Evolutionary conservation across 192 early-diverging fungal species (phyloP).

Genomic region (Linnemannia hyalina): DNA sequence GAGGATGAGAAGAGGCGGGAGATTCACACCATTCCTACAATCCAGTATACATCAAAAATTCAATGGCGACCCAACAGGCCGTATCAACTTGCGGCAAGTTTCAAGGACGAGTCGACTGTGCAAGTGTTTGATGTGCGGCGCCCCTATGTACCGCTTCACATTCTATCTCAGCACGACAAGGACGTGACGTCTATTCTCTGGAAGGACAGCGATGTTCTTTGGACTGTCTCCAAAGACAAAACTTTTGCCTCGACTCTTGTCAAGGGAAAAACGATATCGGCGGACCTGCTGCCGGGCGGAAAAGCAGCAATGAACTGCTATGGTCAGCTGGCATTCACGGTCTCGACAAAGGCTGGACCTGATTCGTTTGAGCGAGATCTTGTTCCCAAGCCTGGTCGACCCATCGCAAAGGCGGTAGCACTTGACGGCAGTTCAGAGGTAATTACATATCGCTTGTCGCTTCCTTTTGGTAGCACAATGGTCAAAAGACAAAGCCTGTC

Average conservation of each 20-base stretch:
- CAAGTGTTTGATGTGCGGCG: conserved; percentile 81
- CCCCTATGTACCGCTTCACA: conserved; percentile 75
- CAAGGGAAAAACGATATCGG: conserved; percentile 58
- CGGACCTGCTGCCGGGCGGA: conserved; percentile 63
- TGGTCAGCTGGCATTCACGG: conserved; percentile 75
- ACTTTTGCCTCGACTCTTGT: conserved; percentile 75
- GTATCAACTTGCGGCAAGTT: conserved; percentile 78
- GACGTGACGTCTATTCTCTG: conserved; percentile 82
- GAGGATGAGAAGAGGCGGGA: conserved; percentile 71
- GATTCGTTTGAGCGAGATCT: conserved; percentile 50
- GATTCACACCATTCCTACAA: conserved; percentile 73
- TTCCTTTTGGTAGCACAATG: neutral
- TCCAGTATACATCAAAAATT: conserved; percentile 74
- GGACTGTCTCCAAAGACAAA: conserved; percentile 85
- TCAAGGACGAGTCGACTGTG: conserved; percentile 72
- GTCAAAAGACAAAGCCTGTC: too few species aligned
- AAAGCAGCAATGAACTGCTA: conserved; percentile 74
- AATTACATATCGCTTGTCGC: neutral
- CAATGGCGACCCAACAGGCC: conserved; percentile 79
- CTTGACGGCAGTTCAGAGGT: conserved; percentile 56
- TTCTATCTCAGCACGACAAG: conserved; percentile 77
- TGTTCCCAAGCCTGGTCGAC: conserved; percentile 23
- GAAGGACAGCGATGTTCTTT: conserved; percentile 70
- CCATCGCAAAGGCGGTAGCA: conserved; percentile 20
- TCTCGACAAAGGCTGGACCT: conserved; percentile 59